These are phyloP conservation scores for Paramecium primaurelia DNA, from an alignment of 73 alveolate genomes.

Conservation along the genomic window DNA sequence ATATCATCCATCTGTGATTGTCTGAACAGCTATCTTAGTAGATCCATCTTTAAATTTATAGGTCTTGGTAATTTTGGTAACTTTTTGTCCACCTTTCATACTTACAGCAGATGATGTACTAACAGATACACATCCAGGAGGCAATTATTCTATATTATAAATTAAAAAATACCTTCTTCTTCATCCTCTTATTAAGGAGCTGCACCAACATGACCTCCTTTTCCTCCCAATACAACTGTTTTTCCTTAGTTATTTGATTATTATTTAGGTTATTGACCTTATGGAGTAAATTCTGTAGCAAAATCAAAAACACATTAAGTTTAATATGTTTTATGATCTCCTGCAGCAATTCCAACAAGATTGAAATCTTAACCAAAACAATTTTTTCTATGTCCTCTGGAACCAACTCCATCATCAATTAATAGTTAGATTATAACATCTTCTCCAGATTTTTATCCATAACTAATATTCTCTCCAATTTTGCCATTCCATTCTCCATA, in stretches of 20 bases:
- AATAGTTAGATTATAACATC: slow-evolving; percentile 67
- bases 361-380: slow-evolving; percentile 40
- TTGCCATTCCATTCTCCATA: slow-evolving; percentile 65
- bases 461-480: slow-evolving; percentile 74
- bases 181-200: background rate
- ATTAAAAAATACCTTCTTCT: background rate
- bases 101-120: background rate
- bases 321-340: slow-evolving; percentile 45
- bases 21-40: background rate
- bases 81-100: background rate
- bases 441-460: slow-evolving; percentile 64
- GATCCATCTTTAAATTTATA: background rate
- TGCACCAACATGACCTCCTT: background rate
- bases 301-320: slow-evolving; percentile 52
- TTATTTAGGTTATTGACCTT: background rate
- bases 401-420: slow-evolving; percentile 82
- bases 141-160: background rate
- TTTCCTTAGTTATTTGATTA: background rate
- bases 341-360: slow-evolving; percentile 57
- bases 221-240: background rate
- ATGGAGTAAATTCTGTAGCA: slow-evolving; percentile 47
- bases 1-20: background rate
- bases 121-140: background rate
- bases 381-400: slow-evolving; percentile 76
- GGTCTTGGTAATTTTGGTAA: background rate